phyloP scores from a whole-genome alignment of 2,329 filamentous ascomycete species.

The Trichoderma sp. region DNA sequence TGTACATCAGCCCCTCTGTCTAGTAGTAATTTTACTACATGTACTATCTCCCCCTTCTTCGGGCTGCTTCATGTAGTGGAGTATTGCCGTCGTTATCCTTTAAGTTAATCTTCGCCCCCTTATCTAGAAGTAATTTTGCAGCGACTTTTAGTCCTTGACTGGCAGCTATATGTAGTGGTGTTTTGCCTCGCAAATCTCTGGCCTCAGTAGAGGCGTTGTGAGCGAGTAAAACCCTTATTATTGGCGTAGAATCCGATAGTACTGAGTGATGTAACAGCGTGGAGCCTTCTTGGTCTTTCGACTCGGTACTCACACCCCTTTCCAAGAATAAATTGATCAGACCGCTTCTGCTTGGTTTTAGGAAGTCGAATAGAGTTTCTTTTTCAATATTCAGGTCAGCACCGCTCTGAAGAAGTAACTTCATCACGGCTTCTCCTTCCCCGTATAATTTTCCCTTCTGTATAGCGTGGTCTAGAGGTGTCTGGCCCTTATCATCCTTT shows the following conservation, averaged over 20 bases:
- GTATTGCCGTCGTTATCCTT: not conserved
- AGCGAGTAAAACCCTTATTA: not conserved
- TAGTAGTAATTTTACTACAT: not conserved
- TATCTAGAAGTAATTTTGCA: not conserved
- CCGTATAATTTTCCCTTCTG: too few relatives aligned
- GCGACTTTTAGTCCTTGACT: fast-evolving
- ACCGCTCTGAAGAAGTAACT: not conserved
- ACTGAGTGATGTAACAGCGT: not conserved
- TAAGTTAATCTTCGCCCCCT: not conserved
- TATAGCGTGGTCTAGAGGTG: not conserved
- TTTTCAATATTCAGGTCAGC: not conserved
- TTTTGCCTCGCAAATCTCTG: not conserved
- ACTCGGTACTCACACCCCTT: not conserved
- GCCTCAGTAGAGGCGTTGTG: not conserved
- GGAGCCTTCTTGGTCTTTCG: fast-evolving
- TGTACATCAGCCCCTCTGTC: not conserved
- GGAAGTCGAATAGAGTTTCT: too few relatives aligned
- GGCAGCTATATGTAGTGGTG: not conserved
- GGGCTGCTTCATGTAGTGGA: not conserved
- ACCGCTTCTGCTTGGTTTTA: not conserved
- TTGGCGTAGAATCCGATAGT: not conserved
- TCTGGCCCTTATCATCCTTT: not conserved
- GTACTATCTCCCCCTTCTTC: not conserved
- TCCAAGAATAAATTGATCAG: not conserved
- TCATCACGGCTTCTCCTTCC: not conserved